These are phyloP conservation scores for Coemansia furcata DNA, from an alignment of 192 early-diverging fungal genomes.

Conservation along the genomic window DNA sequence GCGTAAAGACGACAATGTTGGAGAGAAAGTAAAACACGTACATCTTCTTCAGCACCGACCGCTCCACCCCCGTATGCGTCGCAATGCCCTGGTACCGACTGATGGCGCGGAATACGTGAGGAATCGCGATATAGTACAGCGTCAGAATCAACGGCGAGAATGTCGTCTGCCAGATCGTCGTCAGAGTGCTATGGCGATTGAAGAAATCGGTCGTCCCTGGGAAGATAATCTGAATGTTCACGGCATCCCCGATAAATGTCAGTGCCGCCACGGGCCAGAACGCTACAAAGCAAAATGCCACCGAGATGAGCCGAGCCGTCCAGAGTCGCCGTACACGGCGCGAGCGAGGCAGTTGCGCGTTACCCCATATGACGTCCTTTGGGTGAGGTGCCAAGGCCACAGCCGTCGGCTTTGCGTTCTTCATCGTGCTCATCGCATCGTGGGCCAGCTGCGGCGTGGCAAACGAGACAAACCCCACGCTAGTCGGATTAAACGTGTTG, in stretches of 20 bases:
- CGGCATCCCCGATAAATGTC: slow-evolving; percentile 59
- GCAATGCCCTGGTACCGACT: slow-evolving; percentile 68
- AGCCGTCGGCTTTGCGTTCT: slow-evolving; percentile 14
- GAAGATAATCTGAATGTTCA: slow-evolving; percentile 58
- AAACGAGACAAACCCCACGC: slow-evolving; percentile 72
- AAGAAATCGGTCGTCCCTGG: slow-evolving; percentile 54
- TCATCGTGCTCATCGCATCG: slow-evolving; percentile 36
- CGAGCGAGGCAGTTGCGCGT: slow-evolving; percentile 57
- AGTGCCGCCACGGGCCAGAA: slow-evolving; percentile 66
- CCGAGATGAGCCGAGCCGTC: slow-evolving; percentile 48
- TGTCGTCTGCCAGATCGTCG: slow-evolving; percentile 62
- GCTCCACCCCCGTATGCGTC: slow-evolving; percentile 67
- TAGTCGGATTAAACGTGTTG: slow-evolving; percentile 56
- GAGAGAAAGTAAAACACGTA: slow-evolving; percentile 73
- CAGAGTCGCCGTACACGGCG: slow-evolving; percentile 47
- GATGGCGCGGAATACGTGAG: slow-evolving; percentile 60
- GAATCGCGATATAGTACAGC: slow-evolving; percentile 64
- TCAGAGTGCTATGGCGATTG: slow-evolving; percentile 48
- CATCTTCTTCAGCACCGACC: slow-evolving; percentile 67
- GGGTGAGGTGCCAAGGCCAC: slow-evolving; percentile 62
- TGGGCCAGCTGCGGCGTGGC: slow-evolving; percentile 54
- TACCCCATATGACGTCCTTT: slow-evolving; percentile 76
- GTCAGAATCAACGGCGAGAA: slow-evolving; percentile 67
- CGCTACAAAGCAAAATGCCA: slow-evolving; percentile 61
- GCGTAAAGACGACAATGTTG: slow-evolving; percentile 66